phyloP scores from a whole-genome alignment of 1,139 yeast species.

The Yamadazyma spencermartinsiae region DNA sequence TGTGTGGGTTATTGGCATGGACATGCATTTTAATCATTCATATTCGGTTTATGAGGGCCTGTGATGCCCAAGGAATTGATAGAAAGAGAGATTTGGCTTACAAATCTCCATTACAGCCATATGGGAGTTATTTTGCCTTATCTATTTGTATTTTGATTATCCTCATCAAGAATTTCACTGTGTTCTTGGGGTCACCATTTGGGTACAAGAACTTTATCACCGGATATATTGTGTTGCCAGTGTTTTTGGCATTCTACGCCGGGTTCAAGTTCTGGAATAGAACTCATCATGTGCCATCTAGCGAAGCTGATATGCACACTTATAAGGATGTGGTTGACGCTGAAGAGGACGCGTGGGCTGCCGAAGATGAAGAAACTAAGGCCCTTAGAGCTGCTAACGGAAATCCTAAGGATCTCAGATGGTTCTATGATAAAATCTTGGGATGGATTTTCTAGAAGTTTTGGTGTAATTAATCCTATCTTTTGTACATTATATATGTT shows the following conservation, averaged over 20 bases:
- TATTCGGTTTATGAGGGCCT: slow-evolving; percentile 62
- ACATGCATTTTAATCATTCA: slow-evolving; percentile 62
- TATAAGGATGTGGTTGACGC: slow-evolving; percentile 66
- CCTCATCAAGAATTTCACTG: slow-evolving; percentile 74
- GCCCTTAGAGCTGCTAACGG: slow-evolving; percentile 52
- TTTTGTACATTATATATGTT: background rate
- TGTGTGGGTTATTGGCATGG: slow-evolving; percentile 75
- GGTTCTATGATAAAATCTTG: slow-evolving; percentile 58
- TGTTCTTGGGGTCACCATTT: slow-evolving; percentile 60
- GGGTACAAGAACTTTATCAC: slow-evolving; percentile 59
- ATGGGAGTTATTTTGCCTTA: slow-evolving; percentile 60
- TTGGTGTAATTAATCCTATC: background rate
- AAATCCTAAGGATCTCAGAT: slow-evolving; percentile 38
- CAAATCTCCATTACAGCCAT: slow-evolving; percentile 67
- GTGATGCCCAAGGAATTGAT: slow-evolving; percentile 60
- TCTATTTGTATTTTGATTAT: slow-evolving; percentile 54
- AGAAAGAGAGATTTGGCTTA: slow-evolving; percentile 48
- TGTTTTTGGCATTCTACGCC: slow-evolving; percentile 51
- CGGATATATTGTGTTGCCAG: slow-evolving; percentile 77
- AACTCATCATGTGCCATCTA: slow-evolving; percentile 51
- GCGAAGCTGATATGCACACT: slow-evolving; percentile 64
- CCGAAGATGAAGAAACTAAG: slow-evolving; percentile 41
- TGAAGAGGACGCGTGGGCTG: slow-evolving; percentile 59
- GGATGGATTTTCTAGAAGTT: slow-evolving; percentile 30
- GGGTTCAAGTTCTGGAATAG: slow-evolving; percentile 61